Conservation (phyloP, 2,329 filamentous ascomycete species). For the Exophiala calicioides region DNA sequence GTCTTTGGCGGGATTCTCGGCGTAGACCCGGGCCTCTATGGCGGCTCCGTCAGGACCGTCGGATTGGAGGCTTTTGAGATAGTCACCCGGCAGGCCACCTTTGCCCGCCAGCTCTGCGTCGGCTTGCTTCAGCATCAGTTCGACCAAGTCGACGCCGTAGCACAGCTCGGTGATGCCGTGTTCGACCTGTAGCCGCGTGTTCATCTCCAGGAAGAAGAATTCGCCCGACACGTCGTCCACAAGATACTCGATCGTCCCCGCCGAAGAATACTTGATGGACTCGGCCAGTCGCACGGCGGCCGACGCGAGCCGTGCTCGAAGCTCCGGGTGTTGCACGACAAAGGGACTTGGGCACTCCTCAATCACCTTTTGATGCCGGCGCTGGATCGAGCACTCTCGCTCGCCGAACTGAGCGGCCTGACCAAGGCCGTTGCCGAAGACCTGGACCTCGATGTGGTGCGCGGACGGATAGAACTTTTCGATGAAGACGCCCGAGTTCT, state of each 20-base stretch:
- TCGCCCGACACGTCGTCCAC: constrained; percentile 78
- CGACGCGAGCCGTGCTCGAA: constrained; percentile 63
- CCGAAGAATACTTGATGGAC: constrained; percentile 70
- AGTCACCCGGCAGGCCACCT: constrained; percentile 45
- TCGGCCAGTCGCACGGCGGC: constrained; percentile 68
- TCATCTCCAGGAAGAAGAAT: constrained; percentile 70
- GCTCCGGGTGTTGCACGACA: constrained; percentile 54
- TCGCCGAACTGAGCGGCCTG: constrained; percentile 83
- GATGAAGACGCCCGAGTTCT: constrained; percentile 79
- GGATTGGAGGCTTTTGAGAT: constrained; percentile 47
- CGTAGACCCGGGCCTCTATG: constrained; percentile 58
- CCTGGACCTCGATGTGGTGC: constrained; percentile 85
- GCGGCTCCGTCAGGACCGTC: constrained; percentile 48
- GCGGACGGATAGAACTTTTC: constrained; percentile 79
- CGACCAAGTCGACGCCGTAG: constrained; percentile 56
- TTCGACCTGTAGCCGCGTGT: constrained; percentile 60
- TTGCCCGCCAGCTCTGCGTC: constrained; percentile 51
- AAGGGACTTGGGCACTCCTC: constrained; percentile 85
- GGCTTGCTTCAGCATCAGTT: constrained; percentile 59
- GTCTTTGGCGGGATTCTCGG: constrained; percentile 60
- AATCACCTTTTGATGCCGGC: constrained; percentile 85
- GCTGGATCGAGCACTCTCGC: constrained; percentile 83
- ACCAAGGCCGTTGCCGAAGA: constrained; percentile 80
- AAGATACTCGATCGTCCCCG: constrained; percentile 88
- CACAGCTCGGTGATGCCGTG: constrained; percentile 61